Percentiles rank a stretch among this genome's conserved stretches.
These are phyloP conservation scores for Helotiales sp. DNA, from an alignment of 2,329 filamentous ascomycete genomes.

Conservation along the genomic window DNA sequence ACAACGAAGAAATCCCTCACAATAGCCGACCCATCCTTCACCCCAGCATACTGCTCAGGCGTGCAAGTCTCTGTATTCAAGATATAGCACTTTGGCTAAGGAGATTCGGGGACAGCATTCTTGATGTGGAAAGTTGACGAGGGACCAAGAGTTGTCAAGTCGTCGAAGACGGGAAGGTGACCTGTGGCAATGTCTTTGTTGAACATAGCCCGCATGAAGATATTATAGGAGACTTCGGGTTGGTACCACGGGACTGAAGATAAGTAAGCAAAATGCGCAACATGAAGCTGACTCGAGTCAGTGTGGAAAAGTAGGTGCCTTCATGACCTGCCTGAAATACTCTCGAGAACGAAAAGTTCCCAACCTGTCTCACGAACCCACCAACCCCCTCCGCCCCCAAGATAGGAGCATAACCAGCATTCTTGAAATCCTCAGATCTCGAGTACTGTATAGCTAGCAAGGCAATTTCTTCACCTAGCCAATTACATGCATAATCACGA, in stretches of 20 bases:
- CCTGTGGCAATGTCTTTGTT: slow-evolving; percentile 60
- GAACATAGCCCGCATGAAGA: slow-evolving; percentile 56
- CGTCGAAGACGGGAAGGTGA: slow-evolving; percentile 37
- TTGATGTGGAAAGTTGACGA: slow-evolving; percentile 45
- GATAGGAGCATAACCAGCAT: slow-evolving; percentile 72
- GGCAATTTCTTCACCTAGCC: slow-evolving; percentile 60
- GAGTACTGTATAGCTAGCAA: slow-evolving; percentile 54
- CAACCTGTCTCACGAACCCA: slow-evolving; percentile 74
- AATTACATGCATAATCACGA: slow-evolving; percentile 63
- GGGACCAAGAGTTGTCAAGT: slow-evolving; percentile 45
- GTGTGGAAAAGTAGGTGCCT: no score
- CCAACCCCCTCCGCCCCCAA: slow-evolving; percentile 68
- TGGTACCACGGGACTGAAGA: slow-evolving; percentile 52
- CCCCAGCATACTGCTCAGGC: slow-evolving; percentile 47
- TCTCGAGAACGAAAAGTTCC: slow-evolving; percentile 69
- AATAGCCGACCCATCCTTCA: slow-evolving; percentile 51
- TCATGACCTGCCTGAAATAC: slow-evolving; percentile 66
- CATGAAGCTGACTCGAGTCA: no score
- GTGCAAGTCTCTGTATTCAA: slow-evolving; percentile 49
- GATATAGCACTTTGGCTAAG: slow-evolving; percentile 50
- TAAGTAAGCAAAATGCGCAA: neutral
- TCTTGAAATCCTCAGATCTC: slow-evolving; percentile 56
- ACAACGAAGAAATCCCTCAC: slow-evolving; percentile 53
- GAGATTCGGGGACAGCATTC: slow-evolving; percentile 46
- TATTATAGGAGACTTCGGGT: slow-evolving; percentile 54